Conservation (phyloP, 768 basidiomycete species). For the Termitomyces sp. region DNA sequence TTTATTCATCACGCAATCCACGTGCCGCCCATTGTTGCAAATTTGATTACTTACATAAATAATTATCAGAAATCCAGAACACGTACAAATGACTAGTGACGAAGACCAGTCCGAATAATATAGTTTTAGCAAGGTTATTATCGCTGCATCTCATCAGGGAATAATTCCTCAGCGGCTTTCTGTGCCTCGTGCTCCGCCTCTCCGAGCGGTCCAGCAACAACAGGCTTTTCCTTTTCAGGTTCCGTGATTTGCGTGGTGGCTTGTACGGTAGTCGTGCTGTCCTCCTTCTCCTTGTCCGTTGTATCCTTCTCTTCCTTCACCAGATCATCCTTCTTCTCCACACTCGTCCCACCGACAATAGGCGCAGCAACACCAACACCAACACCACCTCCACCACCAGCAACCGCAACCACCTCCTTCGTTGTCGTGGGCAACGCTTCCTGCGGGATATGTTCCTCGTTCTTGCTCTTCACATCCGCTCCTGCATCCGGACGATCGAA, state of each 20-base stretch:
- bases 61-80: too few relatives aligned
- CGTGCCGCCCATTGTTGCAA: too few relatives aligned
- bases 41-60: background rate
- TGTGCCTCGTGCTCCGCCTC: slow-evolving; percentile 14
- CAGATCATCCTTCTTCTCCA: background rate
- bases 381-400: slow-evolving; percentile 6
- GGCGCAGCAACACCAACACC: slow-evolving; percentile 9
- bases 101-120: background rate
- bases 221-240: slow-evolving; percentile 3
- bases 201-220: slow-evolving; percentile 3
- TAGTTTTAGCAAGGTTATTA: background rate
- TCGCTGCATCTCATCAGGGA: slow-evolving; percentile 4
- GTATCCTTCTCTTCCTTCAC: background rate
- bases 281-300: background rate
- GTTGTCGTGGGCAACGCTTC: slow-evolving; percentile 10
- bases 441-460: background rate
- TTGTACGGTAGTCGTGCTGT: background rate
- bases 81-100: background rate
- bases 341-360: slow-evolving; percentile 12
- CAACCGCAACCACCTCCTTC: slow-evolving; percentile 8
- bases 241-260: background rate
- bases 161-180: slow-evolving; percentile 11
- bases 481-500: slow-evolving; percentile 50
- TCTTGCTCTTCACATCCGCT: slow-evolving; percentile 39
- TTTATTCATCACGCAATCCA: too few relatives aligned